Base-by-base conservation (phyloP, 2,329 filamentous ascomycete species). In the Aspergillus sp. region DNA sequence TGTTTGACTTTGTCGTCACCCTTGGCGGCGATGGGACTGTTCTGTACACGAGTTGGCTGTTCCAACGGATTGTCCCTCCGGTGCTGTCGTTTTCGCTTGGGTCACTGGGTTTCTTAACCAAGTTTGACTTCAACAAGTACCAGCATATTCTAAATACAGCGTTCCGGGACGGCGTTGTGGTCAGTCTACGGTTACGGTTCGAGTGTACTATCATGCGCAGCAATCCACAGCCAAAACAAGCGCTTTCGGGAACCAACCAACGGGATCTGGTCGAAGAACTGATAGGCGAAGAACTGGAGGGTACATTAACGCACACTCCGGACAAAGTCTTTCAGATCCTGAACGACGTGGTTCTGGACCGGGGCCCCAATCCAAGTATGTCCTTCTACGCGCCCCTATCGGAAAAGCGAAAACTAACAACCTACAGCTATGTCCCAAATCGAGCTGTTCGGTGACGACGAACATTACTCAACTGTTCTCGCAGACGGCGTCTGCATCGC, bases 1-100 rank as follows among this genome's bases (percentile, higher is more conserved):
- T 81, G 0, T 96, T 97, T 62, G 93, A 98, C 67, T 94, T 98
- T 60, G 83, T 94, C 44, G 81, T 98, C 41, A 94, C 91, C 0
- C 78, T 95, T 3, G 90, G 89, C 42, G 93, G 93, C 8, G 93
- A 98, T 63, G 93, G 93, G n/a, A 98, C 93, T 0, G 91, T 98
- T 5, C 74, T 98, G 7, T 97, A 95, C 62, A 87, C 91, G 3
- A 94, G 88, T 61, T 97, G 91, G 90, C 75, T 98, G 1, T 98
- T 98, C 65, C 93, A 98, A 70, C 82, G 87, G 38, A 86, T 97
- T 41, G 91, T 97, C 0, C 93, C 93, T 4, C 93, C 93, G 0
- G 88, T 96, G 1, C 73, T 98, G 51, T 91, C 88, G 51, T 97
- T 98, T 65, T 81, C 89, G 1, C 73, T 97, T 7, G 93, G 93